phyloP scores from a whole-genome alignment of 2,329 filamentous ascomycete species.

The Fusarium neocosmosporiellum region DNA sequence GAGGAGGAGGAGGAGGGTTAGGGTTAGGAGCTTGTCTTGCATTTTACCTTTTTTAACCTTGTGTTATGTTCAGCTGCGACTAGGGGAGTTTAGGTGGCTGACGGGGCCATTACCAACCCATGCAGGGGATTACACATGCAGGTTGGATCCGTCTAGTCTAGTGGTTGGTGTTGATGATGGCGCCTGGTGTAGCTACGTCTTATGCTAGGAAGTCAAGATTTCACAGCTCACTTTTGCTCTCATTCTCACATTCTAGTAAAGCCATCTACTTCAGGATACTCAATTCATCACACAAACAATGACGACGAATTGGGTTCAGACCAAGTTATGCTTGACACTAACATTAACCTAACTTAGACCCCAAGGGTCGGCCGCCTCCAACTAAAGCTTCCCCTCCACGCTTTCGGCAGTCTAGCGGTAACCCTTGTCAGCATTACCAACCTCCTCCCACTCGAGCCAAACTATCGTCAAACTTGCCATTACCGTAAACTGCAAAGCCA shows the following conservation, averaged over 20 bases:
- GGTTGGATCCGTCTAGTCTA: not conserved
- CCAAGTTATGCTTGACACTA: constrained; percentile 15
- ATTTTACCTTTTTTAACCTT: constrained; percentile 2
- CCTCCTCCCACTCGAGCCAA: not conserved
- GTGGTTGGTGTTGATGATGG: not conserved
- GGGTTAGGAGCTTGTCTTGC: constrained; percentile 6
- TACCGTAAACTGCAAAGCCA: not conserved
- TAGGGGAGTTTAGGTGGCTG: constrained; percentile 21
- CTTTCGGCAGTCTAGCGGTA: not conserved
- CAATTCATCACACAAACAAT: not conserved
- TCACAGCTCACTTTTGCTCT: not conserved
- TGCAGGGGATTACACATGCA: constrained; percentile 20
- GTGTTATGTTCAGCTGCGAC: constrained; percentile 9
- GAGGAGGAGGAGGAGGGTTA: constrained; percentile 6
- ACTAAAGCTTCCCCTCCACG: not conserved
- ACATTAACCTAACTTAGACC: not conserved
- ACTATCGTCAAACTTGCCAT: not conserved
- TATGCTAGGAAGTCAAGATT: not conserved
- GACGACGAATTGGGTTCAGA: not conserved
- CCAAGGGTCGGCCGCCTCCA: constrained; percentile 28
- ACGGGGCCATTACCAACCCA: constrained; percentile 40
- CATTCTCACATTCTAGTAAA: not conserved
- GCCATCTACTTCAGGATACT: not conserved
- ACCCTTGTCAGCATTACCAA: not conserved
- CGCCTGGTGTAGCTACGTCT: not conserved